Evolutionary conservation across 2,329 filamentous ascomycete genomes (phyloP), one percentile per base, ranked within the genome.

Genomic region (Trichoderma sp.): DNA sequence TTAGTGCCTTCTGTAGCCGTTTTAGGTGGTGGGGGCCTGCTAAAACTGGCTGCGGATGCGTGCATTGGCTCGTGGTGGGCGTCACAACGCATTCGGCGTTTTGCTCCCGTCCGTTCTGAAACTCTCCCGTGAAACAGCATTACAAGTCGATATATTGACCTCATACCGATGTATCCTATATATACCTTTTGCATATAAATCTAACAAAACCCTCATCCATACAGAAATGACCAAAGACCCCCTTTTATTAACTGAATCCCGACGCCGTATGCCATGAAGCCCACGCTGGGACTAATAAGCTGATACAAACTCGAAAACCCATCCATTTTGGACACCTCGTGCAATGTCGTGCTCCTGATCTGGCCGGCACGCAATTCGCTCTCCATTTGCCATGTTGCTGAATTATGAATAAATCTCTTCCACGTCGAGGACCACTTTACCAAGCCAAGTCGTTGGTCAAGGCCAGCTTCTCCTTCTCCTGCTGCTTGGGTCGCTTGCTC

Each of bases 381-480:
- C 2, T 28, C 26, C 26, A 8, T 68, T 39, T 23, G 55, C 23
- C 20, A 39, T 43, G 66, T 61, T 50, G 28, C 66, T 53, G 13
- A 36, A 68, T 61, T 36, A 68, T 68, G 47, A 68, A 43, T 32
- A 23, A 50, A 43, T 23, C 26, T 11, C 17, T 59, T 59, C 36
- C 55, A 13, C 23, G 17, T 34, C 20, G 20, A 53, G 3, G 15
- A 2, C 7, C 39, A 3, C 20, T 69, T 76, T 79, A 84, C 82
- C 83, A 84, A n/a, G 78, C 78, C 71, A 84, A 76, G 72, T 84
- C 81, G 78, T 84, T 81, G 73, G 82, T 82, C 57, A 84, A 75
- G 59, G 77, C 78, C 74, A 82, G 75, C 81, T 84, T 83, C 77
- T 82, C 79, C 78, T 95, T 93, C 83, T 94, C 88, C 81, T 90